Percentiles rank a stretch among this genome's conserved stretches.
Conservation (phyloP, 2,329 filamentous ascomycete species). For the Diaporthe sp. region DNA sequence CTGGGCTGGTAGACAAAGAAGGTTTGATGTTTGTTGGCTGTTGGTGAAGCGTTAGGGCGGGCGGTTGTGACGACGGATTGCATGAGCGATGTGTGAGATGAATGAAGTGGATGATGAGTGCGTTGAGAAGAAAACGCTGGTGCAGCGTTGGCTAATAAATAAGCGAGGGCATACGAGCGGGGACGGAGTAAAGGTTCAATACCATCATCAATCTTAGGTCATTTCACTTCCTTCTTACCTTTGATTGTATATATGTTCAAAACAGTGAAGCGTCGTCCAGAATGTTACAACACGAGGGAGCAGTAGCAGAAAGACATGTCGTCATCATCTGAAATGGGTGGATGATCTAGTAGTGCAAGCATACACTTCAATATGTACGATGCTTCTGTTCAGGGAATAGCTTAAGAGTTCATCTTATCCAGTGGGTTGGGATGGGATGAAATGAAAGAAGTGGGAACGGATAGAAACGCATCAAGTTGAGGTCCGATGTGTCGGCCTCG, state of each 20-base stretch:
- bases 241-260: too few relatives aligned
- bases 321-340: too few relatives aligned
- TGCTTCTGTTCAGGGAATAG: neutral
- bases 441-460: neutral
- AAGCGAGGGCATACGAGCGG: constrained; percentile 21
- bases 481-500: neutral
- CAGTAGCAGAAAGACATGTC: neutral
- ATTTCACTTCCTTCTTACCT: neutral
- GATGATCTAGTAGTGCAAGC: too few relatives aligned
- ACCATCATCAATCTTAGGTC: neutral
- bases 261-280: neutral
- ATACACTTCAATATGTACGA: too few relatives aligned
- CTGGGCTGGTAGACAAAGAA: neutral
- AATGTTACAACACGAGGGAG: neutral
- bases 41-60: neutral
- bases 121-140: neutral
- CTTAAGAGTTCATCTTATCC: neutral
- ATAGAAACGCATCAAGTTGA: neutral
- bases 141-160: constrained; percentile 6
- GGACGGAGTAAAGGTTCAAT: constrained; percentile 18
- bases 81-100: constrained; percentile 13
- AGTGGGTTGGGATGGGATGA: neutral
- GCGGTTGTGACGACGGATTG: neutral
- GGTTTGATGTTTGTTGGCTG: neutral
- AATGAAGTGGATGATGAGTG: neutral